Conservation (phyloP, 371 early-diverging fungal species). For the Capillidium rhysosporum region DNA sequence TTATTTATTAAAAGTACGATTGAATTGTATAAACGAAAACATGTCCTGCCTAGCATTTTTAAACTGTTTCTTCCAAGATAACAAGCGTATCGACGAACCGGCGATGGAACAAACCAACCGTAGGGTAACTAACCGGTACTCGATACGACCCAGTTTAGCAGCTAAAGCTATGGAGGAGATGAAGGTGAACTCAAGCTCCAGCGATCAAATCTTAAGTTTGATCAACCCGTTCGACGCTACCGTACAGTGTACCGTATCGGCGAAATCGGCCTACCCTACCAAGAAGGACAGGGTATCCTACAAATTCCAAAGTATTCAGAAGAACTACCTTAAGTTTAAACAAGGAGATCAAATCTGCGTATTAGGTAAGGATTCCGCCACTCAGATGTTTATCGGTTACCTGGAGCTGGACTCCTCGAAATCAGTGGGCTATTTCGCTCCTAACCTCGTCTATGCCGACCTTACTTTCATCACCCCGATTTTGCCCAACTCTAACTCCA, state of each 20-base stretch:
- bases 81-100: no score
- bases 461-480: not conserved
- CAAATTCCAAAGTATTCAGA: not conserved
- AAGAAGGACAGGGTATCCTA: not conserved
- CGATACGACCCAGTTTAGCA: no score
- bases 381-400: not conserved
- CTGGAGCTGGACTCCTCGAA: not conserved
- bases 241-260: slow-evolving; percentile 3
- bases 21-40: no score
- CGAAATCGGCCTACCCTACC: not conserved
- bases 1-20: no score
- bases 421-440: not conserved
- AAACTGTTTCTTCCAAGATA: no score
- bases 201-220: no score
- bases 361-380: not conserved
- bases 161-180: no score
- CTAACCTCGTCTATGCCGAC: slow-evolving; percentile 1
- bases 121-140: no score
- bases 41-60: no score
- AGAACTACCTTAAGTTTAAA: not conserved
- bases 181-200: no score
- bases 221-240: slow-evolving; percentile 3
- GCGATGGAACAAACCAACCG: no score
- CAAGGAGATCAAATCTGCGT: slow-evolving; percentile 3
- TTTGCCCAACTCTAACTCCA: no score